A percentile compares a stretch with the other conserved stretches of the same genome.
These are phyloP conservation scores for Pythium scleroteichum DNA, from an alignment of 352 stramenopile genomes.

Conservation along the genomic window DNA sequence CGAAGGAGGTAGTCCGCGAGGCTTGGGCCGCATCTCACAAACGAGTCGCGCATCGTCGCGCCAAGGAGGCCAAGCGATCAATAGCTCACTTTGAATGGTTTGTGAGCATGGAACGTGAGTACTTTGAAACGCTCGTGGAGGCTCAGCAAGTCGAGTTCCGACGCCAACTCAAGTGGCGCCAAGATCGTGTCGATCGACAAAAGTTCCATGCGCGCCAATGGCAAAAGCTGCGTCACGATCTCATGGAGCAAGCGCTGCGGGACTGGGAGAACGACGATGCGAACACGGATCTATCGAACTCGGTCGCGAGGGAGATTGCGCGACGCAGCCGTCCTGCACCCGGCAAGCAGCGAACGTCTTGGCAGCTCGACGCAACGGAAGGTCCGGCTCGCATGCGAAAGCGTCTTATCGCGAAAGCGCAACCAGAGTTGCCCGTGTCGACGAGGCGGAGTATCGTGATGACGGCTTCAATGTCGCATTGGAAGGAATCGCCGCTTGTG, in stretches of 20 bases:
- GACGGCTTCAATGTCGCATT: background rate
- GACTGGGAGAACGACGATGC: constrained; percentile 11
- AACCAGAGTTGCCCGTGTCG: background rate
- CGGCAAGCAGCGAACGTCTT: constrained; percentile 16
- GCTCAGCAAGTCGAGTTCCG: constrained; percentile 54
- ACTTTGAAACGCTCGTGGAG: constrained; percentile 40
- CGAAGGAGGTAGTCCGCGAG: constrained; percentile 56
- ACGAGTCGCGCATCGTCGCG: constrained; percentile 27
- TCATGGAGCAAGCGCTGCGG: constrained; percentile 33
- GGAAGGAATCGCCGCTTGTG: background rate
- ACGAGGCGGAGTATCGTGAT: background rate
- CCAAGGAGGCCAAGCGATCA: constrained; percentile 52
- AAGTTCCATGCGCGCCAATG: constrained; percentile 66
- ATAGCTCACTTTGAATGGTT: constrained; percentile 44
- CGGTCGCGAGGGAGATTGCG: constrained; percentile 6
- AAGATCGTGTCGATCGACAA: constrained; percentile 63
- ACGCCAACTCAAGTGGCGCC: constrained; percentile 62
- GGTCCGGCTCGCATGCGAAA: constrained; percentile 70
- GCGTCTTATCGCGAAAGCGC: constrained; percentile 32
- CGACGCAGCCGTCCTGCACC: background rate
- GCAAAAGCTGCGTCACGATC: constrained; percentile 36
- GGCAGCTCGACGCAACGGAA: constrained; percentile 69
- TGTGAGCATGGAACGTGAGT: constrained; percentile 34
- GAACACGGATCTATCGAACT: background rate
- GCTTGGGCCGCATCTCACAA: constrained; percentile 55